These are phyloP conservation scores for Fusarium longipes DNA, from an alignment of 2,329 filamentous ascomycete species.

Conservation along the genomic window DNA sequence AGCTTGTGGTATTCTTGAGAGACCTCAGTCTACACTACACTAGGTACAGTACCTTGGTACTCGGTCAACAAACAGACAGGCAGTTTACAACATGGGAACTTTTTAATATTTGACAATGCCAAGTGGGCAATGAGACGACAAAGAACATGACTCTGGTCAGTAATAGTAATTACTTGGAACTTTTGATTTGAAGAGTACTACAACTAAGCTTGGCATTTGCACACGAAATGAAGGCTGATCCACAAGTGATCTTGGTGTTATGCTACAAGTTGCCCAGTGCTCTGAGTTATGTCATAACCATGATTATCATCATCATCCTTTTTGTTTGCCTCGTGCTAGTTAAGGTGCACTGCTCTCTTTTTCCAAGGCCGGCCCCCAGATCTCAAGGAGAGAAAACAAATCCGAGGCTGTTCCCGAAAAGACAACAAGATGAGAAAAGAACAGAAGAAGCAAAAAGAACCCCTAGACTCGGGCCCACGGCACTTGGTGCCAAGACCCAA, in stretches of 20 bases:
- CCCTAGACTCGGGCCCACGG: slow-evolving; percentile 47
- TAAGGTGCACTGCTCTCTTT: neutral
- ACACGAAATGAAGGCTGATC: slow-evolving; percentile 16
- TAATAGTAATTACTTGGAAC: slow-evolving; percentile 1
- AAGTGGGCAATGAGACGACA: slow-evolving; percentile 20
- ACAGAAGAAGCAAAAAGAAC: neutral
- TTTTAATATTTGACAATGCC: neutral
- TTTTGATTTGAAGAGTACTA: slow-evolving; percentile 7
- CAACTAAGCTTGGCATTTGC: slow-evolving; percentile 19
- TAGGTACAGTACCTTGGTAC: neutral
- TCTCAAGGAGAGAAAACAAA: slow-evolving; percentile 8
- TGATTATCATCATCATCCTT: neutral
- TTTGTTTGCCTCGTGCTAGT: too few species aligned
- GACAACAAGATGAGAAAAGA: too few species aligned
- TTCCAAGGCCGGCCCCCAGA: slow-evolving; percentile 3
- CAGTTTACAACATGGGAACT: slow-evolving; percentile 12
- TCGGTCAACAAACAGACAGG: neutral
- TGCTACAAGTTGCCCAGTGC: neutral
- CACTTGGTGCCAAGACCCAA: slow-evolving; percentile 46
- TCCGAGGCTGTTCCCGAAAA: slow-evolving; percentile 34
- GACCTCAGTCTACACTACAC: too few species aligned
- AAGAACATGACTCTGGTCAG: slow-evolving; percentile 16
- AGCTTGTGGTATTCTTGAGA: slow-evolving; percentile 2
- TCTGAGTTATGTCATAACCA: neutral
- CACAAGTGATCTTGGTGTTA: slow-evolving; percentile 12